Base-by-base conservation (phyloP, 1,139 yeast genomes). In the Candida buenavistaensis region DNA sequence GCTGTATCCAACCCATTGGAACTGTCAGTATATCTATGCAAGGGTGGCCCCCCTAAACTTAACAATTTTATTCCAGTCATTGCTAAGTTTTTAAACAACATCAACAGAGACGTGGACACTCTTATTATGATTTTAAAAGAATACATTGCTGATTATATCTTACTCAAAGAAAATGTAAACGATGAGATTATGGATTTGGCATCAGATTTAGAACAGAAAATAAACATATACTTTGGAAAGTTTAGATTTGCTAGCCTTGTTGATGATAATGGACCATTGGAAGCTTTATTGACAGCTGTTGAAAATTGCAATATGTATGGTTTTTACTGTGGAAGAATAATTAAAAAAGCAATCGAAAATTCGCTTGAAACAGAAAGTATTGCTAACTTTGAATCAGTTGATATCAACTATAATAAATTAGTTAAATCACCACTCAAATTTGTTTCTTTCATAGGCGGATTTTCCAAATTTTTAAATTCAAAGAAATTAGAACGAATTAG, bases 401-500 rank as follows among this genome's bases (percentile, higher is more conserved):
- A 45, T 30, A 55, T 54, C 35, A 57, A 51, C 36, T 68, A 54
- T 57, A 68, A 51, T 40, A 54, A 46, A 45, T 45, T 62, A 35
- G 52, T 49, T 19, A 62, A 51, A 33, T 48, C 44, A 2, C 72
- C 77, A 1, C 42, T 74, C 15, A 55, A 59, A 38, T 54, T 72
- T 14, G 61, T 69, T 1, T 55, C 69, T 0, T 36, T 78, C 6
- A 44, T 77, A 2, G 51, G 61, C 2, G 59, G 72, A 6, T 46
- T 67, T 4, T 50, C 64, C 2, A 62, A 64, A 12, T 65, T 71
- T 38, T 45, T 69, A 11, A 40, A 59, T 0, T 49, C 66, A 2
- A 44, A 57, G 2, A 55, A 59, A 25, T 64, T 73, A 36, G 81
- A 73, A 16, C 67, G 80, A 41, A 46, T 76, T n/a, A 71, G 88